Base-by-base conservation (phyloP, 2,329 filamentous ascomycete species). In the Dryadomyces quercus-mongolicae region DNA sequence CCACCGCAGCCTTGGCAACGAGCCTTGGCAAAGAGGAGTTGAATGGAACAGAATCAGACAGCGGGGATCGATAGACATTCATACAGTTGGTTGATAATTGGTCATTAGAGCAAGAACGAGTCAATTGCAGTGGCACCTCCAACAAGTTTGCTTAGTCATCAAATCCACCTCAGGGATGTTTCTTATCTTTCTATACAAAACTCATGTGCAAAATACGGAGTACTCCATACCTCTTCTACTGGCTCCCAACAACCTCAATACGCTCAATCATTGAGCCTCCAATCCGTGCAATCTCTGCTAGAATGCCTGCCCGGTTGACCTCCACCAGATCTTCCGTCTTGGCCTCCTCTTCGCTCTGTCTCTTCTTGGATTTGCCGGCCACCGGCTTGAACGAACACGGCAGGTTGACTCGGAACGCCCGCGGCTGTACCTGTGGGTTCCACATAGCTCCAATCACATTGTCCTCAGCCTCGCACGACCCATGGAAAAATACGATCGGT, bases 401-500 rank as follows among this genome's bases (percentile, higher is more conserved):
- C 64, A 91, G 65, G 56, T 85, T 86, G 16, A 86, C 76, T 59
- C 85, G 85, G 73, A 89, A 91, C 13, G 71, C 70, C 58, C 87
- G 76, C 53, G 62, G 65, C 58, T 73, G 72, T 56, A 80, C 60
- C 58, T 72, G 72, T 2, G 78, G 77, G 54, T 77, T 79, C 80
- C 80, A 84, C 48, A 83, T 72, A 18, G 72, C 78, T 1, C 76
- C 75, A 15, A 86, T 74, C 8, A 80, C 66, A 20, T 63, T 64
- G 55, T 80, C 74, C 22, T 82, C 43, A 9, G 22, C 38, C 13
- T 74, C 72, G 1, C 74, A 66, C 5, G 71, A 74, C 36, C 89
- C 84, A 59, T 83, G 78, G 73, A 97, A 96, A 68, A 96, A 88
- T 2, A 96, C 71, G 38, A 95, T 71, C 2, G 60, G 81, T 78